phyloP scores from a whole-genome alignment of 495 filamentous ascomycete genomes.

The Neurospora sp. region DNA sequence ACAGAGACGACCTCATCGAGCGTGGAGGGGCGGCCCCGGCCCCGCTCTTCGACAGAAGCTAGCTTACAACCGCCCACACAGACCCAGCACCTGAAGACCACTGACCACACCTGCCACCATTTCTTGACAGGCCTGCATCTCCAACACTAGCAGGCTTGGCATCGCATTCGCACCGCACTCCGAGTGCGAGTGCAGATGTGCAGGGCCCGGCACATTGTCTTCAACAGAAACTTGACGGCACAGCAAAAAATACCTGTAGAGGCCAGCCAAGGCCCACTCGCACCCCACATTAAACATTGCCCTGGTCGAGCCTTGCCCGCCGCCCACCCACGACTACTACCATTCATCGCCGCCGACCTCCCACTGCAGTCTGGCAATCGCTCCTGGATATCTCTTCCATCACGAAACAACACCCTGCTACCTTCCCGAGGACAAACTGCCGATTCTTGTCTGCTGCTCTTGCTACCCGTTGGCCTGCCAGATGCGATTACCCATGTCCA shows the following conservation, averaged over 20 bases:
- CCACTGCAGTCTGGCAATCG: neutral
- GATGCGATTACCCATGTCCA: conserved; percentile 5
- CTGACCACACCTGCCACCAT: neutral
- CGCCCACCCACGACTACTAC: neutral
- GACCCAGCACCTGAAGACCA: neutral
- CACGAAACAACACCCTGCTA: neutral
- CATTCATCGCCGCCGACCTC: neutral
- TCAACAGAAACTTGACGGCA: neutral
- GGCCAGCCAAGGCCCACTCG: neutral
- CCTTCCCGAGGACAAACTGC: neutral
- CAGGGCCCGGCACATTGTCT: neutral
- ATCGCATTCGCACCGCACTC: neutral
- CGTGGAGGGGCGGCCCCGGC: neutral
- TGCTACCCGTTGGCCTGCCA: neutral
- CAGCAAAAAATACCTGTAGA: neutral
- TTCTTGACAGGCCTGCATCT: neutral
- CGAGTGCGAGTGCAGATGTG: neutral
- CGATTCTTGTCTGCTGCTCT: conserved; percentile 5
- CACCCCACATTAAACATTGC: neutral
- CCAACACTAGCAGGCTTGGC: neutral
- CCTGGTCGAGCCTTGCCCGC: neutral
- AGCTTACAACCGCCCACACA: neutral
- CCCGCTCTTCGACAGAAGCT: neutral
- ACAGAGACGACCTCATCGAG: neutral
- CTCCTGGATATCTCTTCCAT: neutral